Percentiles rank a stretch among this genome's conserved stretches.
phyloP scores from a whole-genome alignment of 225 moss, liverwort and hornwort species.

The Climacium dendroides region DNA sequence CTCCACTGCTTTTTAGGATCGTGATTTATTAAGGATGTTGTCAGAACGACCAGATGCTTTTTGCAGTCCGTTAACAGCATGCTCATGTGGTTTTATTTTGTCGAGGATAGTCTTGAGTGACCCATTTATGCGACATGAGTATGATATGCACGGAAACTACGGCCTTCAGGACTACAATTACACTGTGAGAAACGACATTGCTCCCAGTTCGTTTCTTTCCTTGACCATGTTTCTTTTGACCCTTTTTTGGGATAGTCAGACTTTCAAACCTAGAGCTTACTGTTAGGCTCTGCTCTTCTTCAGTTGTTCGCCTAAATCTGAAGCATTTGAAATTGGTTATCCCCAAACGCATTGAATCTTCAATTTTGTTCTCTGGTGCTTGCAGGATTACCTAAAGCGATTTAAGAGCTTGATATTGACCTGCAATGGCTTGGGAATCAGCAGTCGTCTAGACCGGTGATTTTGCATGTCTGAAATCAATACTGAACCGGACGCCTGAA shows the following conservation, averaged over 20 bases:
- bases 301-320: not conserved
- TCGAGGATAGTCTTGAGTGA: conserved; percentile 68
- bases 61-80: not conserved
- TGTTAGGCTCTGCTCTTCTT: not conserved
- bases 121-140: conserved; percentile 79
- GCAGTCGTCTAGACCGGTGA: conserved; percentile 53
- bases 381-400: conserved; percentile 86
- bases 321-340: not conserved
- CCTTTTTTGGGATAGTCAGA: not conserved
- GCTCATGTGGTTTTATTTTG: conserved; percentile 1
- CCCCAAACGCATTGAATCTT: not conserved
- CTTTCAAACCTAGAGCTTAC: not conserved
- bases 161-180: conserved; percentile 79
- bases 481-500: not conserved
- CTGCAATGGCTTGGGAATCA: conserved; percentile 92
- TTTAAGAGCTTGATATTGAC: conserved; percentile 95
- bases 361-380: not conserved
- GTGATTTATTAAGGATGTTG: not conserved
- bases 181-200: conserved; percentile 35
- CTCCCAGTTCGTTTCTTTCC: not conserved
- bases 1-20: not conserved
- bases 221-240: not conserved
- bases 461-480: not conserved
- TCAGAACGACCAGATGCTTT: not conserved
- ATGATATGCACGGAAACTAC: conserved; percentile 80